A percentile compares a stretch with the other conserved stretches of the same genome.
Evolutionary conservation across 768 basidiomycete species (phyloP).

Genomic region (Rhizopogon rudus): DNA sequence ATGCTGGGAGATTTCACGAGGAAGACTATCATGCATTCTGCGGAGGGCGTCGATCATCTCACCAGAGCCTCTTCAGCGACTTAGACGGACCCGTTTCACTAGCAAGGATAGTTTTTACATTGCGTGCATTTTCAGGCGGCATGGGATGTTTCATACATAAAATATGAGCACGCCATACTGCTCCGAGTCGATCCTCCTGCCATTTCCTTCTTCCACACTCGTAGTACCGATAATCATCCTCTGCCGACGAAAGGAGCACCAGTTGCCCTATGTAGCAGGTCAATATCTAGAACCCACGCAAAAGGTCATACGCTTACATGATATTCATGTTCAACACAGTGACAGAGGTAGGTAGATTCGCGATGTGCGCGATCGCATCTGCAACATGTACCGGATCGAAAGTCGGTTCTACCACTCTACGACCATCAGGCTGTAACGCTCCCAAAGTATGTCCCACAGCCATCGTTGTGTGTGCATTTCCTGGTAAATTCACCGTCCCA

Average conservation of each 20-base stretch:
- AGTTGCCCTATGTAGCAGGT: slow-evolving; percentile 32
- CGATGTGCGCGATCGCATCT: slow-evolving; percentile 65
- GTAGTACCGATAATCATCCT: slow-evolving; percentile 23
- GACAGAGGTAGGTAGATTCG: slow-evolving; percentile 61
- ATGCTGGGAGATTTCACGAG: too few species aligned
- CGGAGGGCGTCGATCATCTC: too few species aligned
- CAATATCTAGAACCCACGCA: background rate
- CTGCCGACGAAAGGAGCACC: slow-evolving; percentile 43
- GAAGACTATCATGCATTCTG: too few species aligned
- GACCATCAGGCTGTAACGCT: slow-evolving; percentile 66
- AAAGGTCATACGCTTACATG: slow-evolving; percentile 45
- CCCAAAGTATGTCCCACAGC: slow-evolving; percentile 42
- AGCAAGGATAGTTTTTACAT: too few species aligned
- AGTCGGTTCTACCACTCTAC: slow-evolving; percentile 48
- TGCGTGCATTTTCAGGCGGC: too few species aligned
- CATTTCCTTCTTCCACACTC: too few species aligned
- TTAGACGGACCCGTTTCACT: too few species aligned
- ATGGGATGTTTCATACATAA: too few species aligned
- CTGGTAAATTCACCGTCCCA: slow-evolving; percentile 25
- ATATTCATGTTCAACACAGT: slow-evolving; percentile 69
- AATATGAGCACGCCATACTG: too few species aligned
- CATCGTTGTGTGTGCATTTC: slow-evolving; percentile 69
- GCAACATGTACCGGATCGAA: slow-evolving; percentile 75
- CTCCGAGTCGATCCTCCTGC: too few species aligned
- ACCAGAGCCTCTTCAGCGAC: too few species aligned